phyloP scores from a whole-genome alignment of 2,329 filamentous ascomycete genomes.

The Aureobasidium namibiae region DNA sequence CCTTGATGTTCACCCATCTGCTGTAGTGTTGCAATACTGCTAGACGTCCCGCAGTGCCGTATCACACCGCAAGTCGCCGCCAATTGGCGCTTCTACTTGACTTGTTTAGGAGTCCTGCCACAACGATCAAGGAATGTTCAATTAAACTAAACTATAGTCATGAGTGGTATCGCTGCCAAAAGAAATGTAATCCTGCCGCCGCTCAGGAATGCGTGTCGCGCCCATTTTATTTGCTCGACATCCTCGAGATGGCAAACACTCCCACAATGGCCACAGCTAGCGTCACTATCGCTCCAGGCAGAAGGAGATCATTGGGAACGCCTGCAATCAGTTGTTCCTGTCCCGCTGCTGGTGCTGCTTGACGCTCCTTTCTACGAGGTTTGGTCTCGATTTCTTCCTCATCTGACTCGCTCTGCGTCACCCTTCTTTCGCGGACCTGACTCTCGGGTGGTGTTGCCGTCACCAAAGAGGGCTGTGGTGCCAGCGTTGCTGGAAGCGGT shows the following conservation, averaged over 20 bases:
- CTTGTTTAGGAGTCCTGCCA: background rate
- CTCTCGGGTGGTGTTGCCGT: slow-evolving; percentile 46
- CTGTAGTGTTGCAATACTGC: too few relatives aligned
- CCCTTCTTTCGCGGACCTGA: slow-evolving; percentile 37
- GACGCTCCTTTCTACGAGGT: slow-evolving; percentile 35
- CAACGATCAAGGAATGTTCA: slow-evolving; percentile 11
- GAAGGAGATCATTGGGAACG: slow-evolving; percentile 85
- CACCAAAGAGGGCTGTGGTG: slow-evolving; percentile 49
- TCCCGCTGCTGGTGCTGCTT: slow-evolving; percentile 34
- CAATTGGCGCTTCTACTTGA: background rate
- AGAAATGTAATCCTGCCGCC: slow-evolving; percentile 1
- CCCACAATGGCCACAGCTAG: slow-evolving; percentile 87
- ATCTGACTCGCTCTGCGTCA: slow-evolving; percentile 40
- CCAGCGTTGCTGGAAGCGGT: slow-evolving; percentile 59
- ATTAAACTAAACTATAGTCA: slow-evolving; percentile 12
- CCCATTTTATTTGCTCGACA: slow-evolving; percentile 7
- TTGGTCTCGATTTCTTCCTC: slow-evolving; percentile 38
- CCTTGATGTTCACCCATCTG: background rate
- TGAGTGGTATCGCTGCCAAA: slow-evolving; percentile 12
- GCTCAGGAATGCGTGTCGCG: background rate
- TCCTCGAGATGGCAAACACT: slow-evolving; percentile 68
- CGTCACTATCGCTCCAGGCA: slow-evolving; percentile 92
- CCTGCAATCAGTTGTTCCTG: slow-evolving; percentile 74
- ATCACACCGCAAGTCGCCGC: background rate
- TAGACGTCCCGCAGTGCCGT: too few relatives aligned